Percentiles rank a stretch among this genome's conserved stretches.
Conservation (phyloP, 768 basidiomycete species). For the Mycena leptocephala region DNA sequence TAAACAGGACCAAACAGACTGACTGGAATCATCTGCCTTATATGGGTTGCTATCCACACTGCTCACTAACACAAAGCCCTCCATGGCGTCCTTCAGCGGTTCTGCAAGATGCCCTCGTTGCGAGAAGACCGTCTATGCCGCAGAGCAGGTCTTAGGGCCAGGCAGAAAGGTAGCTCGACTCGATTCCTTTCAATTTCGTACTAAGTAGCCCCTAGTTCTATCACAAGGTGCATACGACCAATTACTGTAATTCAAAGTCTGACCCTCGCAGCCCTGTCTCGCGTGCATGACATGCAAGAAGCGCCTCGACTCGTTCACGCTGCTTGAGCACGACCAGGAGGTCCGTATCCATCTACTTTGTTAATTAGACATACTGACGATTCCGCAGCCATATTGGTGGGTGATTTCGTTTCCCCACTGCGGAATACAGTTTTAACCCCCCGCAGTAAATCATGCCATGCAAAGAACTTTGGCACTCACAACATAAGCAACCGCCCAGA, state of each 20-base stretch:
- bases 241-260: not conserved
- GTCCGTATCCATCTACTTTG: conserved; percentile 44
- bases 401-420: conserved; percentile 15
- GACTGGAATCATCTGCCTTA: not conserved
- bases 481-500: conserved; percentile 79
- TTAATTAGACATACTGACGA: not conserved
- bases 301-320: conserved; percentile 81
- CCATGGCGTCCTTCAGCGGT: conserved; percentile 83
- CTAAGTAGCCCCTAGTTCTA: conserved; percentile 69
- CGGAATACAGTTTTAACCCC: not conserved
- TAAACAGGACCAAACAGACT: not conserved
- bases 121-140: conserved; percentile 85
- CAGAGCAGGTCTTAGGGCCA: conserved; percentile 93
- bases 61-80: conserved; percentile 7
- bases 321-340: conserved; percentile 89
- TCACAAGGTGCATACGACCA: conserved; percentile 71
- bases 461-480: conserved; percentile 84
- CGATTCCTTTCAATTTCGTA: conserved; percentile 4
- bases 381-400: conserved; percentile 69
- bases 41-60: conserved; percentile 2
- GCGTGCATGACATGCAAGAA: conserved; percentile 85
- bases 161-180: conserved; percentile 81
- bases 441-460: conserved; percentile 86
- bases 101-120: conserved; percentile 84
- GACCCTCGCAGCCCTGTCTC: conserved; percentile 76